Evolutionary conservation across 208 protist species (phyloP).

Genomic region (Wallacemonas sp.): DNA sequence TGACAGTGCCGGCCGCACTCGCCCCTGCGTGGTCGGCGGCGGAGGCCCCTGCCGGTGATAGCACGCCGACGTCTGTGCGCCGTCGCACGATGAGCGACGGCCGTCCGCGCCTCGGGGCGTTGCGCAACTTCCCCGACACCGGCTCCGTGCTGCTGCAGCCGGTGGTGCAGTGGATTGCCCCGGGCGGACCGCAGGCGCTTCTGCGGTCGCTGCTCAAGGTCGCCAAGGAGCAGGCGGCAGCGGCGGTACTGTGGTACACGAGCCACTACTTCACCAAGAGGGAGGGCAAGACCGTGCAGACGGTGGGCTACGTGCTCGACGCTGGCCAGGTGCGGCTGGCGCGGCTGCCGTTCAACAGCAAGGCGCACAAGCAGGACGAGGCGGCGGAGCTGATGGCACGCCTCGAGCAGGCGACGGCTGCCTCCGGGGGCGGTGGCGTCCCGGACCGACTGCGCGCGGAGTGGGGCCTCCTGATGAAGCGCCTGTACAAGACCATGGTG

Average conservation of each 20-base stretch:
- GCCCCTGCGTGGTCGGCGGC: background rate
- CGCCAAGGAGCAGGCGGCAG: conserved; percentile 27
- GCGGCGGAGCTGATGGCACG: conserved; percentile 22
- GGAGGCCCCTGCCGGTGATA: background rate
- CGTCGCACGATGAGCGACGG: conserved; percentile 4
- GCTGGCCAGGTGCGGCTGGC: conserved; percentile 29
- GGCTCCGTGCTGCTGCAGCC: conserved; percentile 35
- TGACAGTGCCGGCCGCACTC: background rate
- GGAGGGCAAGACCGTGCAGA: conserved; percentile 43
- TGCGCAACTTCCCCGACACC: conserved; percentile 25
- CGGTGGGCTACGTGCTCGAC: conserved; percentile 43
- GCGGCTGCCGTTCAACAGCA: conserved; percentile 37
- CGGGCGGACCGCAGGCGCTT: conserved; percentile 37
- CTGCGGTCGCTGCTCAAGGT: conserved; percentile 28
- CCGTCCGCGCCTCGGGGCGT: conserved; percentile 26
- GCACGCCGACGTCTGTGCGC: background rate
- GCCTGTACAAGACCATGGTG: conserved; percentile 55
- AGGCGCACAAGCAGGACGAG: conserved; percentile 37
- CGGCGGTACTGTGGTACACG: conserved; percentile 39
- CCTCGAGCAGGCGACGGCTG: background rate
- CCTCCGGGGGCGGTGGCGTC: conserved; percentile 8
- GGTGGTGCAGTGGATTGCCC: conserved; percentile 47
- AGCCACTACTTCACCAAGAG: conserved; percentile 35
- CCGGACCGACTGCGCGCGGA: conserved; percentile 17
- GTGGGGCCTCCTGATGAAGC: conserved; percentile 51